Conservation (phyloP, 352 stramenopile species). For the Pythium aquatile region DNA sequence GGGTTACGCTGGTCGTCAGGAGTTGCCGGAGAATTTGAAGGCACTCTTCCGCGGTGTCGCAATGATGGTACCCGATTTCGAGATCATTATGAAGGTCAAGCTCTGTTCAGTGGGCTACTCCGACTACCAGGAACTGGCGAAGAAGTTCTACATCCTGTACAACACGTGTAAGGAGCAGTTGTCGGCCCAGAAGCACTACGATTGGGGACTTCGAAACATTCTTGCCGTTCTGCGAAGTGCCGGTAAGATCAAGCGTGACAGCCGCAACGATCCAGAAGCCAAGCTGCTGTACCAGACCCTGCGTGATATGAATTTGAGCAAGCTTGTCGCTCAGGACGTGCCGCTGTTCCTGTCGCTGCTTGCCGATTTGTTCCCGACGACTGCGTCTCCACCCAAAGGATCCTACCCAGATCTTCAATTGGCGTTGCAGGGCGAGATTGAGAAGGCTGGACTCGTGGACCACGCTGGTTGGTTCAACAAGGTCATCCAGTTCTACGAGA, state of each 20-base stretch:
- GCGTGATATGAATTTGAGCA: constrained; percentile 98
- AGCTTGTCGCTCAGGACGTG: constrained; percentile 97
- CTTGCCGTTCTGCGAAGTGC: constrained; percentile 85
- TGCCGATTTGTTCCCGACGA: constrained; percentile 95
- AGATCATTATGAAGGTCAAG: constrained; percentile 97
- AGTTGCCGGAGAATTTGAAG: constrained; percentile 99
- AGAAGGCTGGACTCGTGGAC: constrained; percentile 90
- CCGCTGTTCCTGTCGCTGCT: constrained; percentile 97
- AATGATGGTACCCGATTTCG: constrained; percentile 93
- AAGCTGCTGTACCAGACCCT: constrained; percentile 89
- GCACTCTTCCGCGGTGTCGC: constrained; percentile 89
- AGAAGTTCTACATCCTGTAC: constrained; percentile 93
- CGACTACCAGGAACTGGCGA: constrained; percentile 89
- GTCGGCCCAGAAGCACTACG: constrained; percentile 92
- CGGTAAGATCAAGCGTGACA: constrained; percentile 91
- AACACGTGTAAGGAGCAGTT: constrained; percentile 91
- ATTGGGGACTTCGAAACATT: constrained; percentile 91
- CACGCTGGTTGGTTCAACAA: constrained; percentile 92
- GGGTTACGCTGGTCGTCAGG: constrained; percentile 96
- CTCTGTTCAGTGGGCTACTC: constrained; percentile 93
- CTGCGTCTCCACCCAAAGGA: constrained; percentile 88
- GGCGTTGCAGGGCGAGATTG: constrained; percentile 85
- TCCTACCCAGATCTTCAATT: constrained; percentile 96
- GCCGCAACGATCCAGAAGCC: constrained; percentile 84
- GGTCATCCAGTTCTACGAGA: constrained; percentile 98